These are phyloP conservation scores for Pythium sukuiense DNA, from an alignment of 352 stramenopile genomes.

Conservation along the genomic window DNA sequence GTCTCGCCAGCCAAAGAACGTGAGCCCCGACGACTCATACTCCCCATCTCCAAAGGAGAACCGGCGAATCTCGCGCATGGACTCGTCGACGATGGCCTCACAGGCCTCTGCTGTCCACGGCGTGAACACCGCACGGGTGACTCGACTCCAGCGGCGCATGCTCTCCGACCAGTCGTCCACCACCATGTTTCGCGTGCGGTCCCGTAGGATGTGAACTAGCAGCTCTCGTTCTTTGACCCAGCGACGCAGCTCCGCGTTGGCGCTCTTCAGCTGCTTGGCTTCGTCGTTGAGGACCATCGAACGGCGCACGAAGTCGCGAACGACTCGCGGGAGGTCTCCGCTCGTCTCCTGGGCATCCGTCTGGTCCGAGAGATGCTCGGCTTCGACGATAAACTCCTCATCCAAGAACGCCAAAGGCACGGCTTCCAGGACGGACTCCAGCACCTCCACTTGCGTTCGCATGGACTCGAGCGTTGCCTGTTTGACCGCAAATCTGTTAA, in stretches of 20 bases:
- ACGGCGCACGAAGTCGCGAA: constrained; percentile 12
- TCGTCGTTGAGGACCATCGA: neutral
- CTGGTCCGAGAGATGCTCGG: neutral
- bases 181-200: neutral
- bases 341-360: neutral
- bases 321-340: no score
- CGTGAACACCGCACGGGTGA: neutral
- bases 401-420: neutral
- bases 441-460: no score
- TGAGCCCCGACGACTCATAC: no score
- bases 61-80: neutral
- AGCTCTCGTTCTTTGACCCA: no score
- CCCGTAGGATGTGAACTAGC: no score
- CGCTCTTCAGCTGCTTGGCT: neutral
- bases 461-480: neutral
- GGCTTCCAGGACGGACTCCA: no score
- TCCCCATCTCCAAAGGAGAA: no score
- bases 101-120: constrained; percentile 9
- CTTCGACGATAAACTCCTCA: neutral
- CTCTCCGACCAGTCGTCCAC: constrained; percentile 4
- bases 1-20: no score
- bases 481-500: no score
- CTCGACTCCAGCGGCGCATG: neutral
- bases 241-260: constrained; percentile 7
- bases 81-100: constrained; percentile 5